These are phyloP conservation scores for Colletotrichum navitas DNA, from an alignment of 2,329 filamentous ascomycete genomes.

Conservation along the genomic window DNA sequence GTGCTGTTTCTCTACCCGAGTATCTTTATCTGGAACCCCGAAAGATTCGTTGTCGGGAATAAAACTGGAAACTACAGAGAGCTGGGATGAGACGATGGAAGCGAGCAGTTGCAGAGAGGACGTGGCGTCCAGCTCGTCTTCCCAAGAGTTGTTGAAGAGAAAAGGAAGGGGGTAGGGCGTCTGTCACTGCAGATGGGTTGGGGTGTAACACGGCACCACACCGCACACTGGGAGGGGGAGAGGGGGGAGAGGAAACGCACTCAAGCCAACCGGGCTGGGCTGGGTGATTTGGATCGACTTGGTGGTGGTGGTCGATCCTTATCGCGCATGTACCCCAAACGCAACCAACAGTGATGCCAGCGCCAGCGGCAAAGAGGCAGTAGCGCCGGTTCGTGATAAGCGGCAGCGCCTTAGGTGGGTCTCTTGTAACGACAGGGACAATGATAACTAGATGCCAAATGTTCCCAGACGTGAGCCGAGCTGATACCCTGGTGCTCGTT, in stretches of 20 bases:
- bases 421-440: not conserved
- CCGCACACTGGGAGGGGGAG: not conserved
- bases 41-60: not conserved
- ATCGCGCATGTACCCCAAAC: constrained; percentile 47
- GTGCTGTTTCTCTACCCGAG: not conserved
- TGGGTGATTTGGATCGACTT: constrained; percentile 16
- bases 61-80: not conserved
- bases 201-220: constrained; percentile 8
- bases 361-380: constrained; percentile 5
- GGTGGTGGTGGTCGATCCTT: constrained; percentile 47
- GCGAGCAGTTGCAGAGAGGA: not conserved
- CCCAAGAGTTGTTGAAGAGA: constrained; percentile 4
- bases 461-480: not conserved
- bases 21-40: not conserved
- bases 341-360: constrained; percentile 10
- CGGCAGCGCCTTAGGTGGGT: not conserved
- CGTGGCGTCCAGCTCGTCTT: not conserved
- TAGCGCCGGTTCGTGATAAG: constrained; percentile 23
- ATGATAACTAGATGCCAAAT: not conserved
- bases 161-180: constrained; percentile 5
- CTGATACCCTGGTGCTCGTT: not conserved
- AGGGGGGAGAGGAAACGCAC: not conserved
- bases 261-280: constrained; percentile 1
- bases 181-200: constrained; percentile 9
- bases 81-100: not conserved